A percentile compares a stretch with the other conserved stretches of the same genome.
Conservation (phyloP, 2,329 filamentous ascomycete species). For the Trichophyton schoenleinii region DNA sequence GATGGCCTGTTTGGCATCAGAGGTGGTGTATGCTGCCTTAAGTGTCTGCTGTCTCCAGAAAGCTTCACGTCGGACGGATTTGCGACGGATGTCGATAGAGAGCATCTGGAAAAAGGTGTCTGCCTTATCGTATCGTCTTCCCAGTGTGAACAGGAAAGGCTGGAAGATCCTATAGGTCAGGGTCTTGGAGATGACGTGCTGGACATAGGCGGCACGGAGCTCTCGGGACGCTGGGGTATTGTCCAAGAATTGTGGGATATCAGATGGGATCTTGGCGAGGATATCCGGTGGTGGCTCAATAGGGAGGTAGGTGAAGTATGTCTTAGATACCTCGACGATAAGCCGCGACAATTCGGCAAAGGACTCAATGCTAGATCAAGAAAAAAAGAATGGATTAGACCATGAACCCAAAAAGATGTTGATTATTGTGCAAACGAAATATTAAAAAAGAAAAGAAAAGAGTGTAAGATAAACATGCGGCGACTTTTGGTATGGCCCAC, state of each 20-base stretch:
- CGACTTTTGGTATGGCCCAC: slow-evolving; percentile 10
- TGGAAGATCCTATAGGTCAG: slow-evolving; percentile 45
- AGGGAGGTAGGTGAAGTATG: slow-evolving; percentile 41
- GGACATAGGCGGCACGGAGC: slow-evolving; percentile 42
- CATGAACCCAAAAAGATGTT: slow-evolving; percentile 13
- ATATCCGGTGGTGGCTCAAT: slow-evolving; percentile 40
- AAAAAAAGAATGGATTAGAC: slow-evolving; percentile 12
- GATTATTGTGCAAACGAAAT: slow-evolving; percentile 13
- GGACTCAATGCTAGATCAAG: slow-evolving; percentile 37
- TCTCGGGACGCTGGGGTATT: slow-evolving; percentile 41
- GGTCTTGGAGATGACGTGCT: slow-evolving; percentile 45
- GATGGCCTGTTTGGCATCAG: slow-evolving; percentile 44
- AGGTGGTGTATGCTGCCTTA: slow-evolving; percentile 44
- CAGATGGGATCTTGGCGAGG: slow-evolving; percentile 39
- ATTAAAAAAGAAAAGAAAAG: neutral
- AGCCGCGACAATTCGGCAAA: slow-evolving; percentile 41
- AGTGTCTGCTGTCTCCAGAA: slow-evolving; percentile 48
- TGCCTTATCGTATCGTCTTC: slow-evolving; percentile 43
- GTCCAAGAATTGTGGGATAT: slow-evolving; percentile 43
- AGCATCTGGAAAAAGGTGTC: slow-evolving; percentile 44
- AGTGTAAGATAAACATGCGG: slow-evolving; percentile 10
- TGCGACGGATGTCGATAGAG: slow-evolving; percentile 44
- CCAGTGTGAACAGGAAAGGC: slow-evolving; percentile 46
- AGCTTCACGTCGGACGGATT: slow-evolving; percentile 44
- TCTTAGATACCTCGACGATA: slow-evolving; percentile 40